These are phyloP conservation scores for Rachicladosporium sp. DNA, from an alignment of 2,329 filamentous ascomycete genomes.

Conservation along the genomic window DNA sequence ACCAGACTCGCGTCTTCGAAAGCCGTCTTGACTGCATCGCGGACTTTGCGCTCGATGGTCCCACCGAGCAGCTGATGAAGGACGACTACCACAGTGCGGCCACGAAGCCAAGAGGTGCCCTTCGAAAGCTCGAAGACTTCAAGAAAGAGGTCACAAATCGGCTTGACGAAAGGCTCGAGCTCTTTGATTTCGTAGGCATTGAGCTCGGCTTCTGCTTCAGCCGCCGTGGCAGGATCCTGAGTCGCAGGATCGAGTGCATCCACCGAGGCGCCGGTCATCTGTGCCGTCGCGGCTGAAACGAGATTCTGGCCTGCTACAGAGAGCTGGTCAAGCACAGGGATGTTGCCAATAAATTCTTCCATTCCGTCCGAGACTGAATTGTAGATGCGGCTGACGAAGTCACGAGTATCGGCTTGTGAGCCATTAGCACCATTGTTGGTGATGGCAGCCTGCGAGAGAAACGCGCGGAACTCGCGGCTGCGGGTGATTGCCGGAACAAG, in stretches of 20 bases:
- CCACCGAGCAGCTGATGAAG: conserved; percentile 90
- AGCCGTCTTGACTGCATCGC: conserved; percentile 65
- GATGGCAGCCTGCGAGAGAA: conserved; percentile 76
- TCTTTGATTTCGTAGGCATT: conserved; percentile 86
- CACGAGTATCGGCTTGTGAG: conserved; percentile 47
- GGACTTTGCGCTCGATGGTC: conserved; percentile 89
- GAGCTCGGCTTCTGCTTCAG: conserved; percentile 84
- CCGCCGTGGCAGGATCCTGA: conserved; percentile 39
- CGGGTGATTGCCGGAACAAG: conserved; percentile 86
- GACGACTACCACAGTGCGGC: conserved; percentile 88
- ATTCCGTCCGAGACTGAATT: conserved; percentile 95
- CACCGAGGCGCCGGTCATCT: conserved; percentile 32
- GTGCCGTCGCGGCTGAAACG: conserved; percentile 56
- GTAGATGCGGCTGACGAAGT: conserved; percentile 90
- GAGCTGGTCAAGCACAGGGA: conserved; percentile 87
- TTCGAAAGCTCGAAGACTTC: conserved; percentile 90
- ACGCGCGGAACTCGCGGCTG: conserved; percentile 80
- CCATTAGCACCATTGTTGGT: conserved; percentile 45
- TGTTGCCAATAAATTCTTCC: conserved; percentile 94
- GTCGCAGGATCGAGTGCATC: conserved; percentile 27
- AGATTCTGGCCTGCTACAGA: conserved; percentile 87
- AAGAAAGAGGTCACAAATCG: conserved; percentile 93
- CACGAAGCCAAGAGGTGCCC: conserved; percentile 94
- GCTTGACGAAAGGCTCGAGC: conserved; percentile 90
- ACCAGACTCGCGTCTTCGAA: conserved; percentile 68